These are phyloP conservation scores for Pachyrhizus erosus DNA, from an alignment of 306 rosid genomes.

Conservation along the genomic window DNA sequence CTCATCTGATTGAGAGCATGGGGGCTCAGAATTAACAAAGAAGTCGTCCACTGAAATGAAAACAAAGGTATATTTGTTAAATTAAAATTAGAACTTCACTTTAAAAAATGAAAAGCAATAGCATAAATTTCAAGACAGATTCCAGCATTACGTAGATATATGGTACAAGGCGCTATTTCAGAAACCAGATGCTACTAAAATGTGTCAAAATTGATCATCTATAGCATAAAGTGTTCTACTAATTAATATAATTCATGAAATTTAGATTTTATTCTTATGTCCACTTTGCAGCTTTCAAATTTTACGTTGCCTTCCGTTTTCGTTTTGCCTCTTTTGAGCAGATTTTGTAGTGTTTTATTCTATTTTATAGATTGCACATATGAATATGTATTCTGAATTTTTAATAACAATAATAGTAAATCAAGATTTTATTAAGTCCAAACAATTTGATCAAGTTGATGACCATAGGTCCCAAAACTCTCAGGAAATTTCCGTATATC, in stretches of 20 bases:
- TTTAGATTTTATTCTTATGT: background rate
- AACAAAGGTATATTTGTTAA: conserved; percentile 26
- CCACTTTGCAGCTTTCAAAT: background rate
- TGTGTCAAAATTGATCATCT: background rate
- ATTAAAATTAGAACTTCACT: background rate
- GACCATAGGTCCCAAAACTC: too few species aligned
- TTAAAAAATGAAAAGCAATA: background rate
- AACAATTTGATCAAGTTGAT: background rate
- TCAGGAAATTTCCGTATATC: too few species aligned
- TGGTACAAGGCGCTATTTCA: background rate
- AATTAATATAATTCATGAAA: background rate
- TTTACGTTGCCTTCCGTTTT: background rate
- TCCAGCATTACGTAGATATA: background rate
- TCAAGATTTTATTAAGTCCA: background rate
- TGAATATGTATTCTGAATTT: background rate
- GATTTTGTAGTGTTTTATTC: background rate
- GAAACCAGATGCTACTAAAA: background rate
- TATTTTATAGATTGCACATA: background rate
- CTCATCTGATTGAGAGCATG: conserved; percentile 85
- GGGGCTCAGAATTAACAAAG: conserved; percentile 90
- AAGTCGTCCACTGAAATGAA: conserved; percentile 88
- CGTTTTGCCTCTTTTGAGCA: background rate
- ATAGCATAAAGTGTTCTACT: background rate
- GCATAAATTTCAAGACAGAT: background rate
- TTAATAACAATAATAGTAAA: background rate